A percentile compares a stretch with the other conserved stretches of the same genome.
phyloP scores from a whole-genome alignment of 225 moss, liverwort and hornwort species.

The Pleurozium schreberi region DNA sequence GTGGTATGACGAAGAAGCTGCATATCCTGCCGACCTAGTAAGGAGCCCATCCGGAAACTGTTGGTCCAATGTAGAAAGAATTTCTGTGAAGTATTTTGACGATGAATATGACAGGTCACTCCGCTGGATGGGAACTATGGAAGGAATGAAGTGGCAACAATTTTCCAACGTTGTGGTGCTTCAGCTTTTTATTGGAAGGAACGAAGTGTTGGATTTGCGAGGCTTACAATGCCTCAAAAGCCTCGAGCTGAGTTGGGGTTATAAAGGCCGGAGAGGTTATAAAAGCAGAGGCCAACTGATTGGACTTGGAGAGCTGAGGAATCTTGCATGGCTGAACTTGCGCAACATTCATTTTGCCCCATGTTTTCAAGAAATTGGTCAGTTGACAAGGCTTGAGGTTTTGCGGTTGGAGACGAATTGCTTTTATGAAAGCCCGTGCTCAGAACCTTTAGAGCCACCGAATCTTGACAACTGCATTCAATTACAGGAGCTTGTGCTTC shows the following conservation, averaged over 20 bases:
- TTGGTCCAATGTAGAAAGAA: neutral
- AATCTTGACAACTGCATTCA: neutral
- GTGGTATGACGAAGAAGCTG: neutral
- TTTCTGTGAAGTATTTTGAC: neutral
- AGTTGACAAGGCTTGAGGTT: neutral
- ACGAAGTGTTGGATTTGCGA: neutral
- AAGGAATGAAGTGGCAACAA: neutral
- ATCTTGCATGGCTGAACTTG: neutral
- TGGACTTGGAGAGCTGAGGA: neutral
- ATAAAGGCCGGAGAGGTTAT: fast-evolving
- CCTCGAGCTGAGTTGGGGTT: fast-evolving
- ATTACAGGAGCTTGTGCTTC: neutral
- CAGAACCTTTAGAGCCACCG: neutral
- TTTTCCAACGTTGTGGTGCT: neutral
- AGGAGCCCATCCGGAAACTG: neutral
- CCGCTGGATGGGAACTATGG: neutral
- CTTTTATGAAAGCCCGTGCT: neutral
- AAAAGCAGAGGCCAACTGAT: neutral
- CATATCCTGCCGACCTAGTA: neutral
- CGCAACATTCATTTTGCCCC: neutral
- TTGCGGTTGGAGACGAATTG: neutral
- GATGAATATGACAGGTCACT: neutral
- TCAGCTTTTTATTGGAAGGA: neutral
- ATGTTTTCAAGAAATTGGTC: neutral
- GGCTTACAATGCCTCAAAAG: neutral